phyloP scores from a whole-genome alignment of 108 stramenopile genomes.

The Conticribra guillardii region DNA sequence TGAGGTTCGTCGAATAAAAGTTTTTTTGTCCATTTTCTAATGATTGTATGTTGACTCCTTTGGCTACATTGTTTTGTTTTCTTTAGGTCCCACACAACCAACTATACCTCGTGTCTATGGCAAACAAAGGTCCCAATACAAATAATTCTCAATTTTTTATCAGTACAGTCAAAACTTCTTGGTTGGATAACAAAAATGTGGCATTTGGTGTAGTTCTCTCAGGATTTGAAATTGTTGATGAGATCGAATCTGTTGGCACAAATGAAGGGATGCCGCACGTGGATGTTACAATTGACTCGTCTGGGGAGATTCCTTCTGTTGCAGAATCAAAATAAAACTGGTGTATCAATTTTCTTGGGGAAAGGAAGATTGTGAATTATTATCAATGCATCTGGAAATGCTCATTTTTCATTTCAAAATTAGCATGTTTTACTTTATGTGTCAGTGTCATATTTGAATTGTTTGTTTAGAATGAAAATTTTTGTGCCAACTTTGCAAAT shows the following conservation, averaged over 20 bases:
- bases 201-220: constrained; percentile 83
- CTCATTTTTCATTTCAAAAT: no score
- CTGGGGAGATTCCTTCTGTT: constrained; percentile 72
- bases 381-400: no score
- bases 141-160: constrained; percentile 86
- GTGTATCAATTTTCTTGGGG: no score
- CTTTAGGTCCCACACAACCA: constrained; percentile 92
- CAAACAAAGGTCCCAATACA: constrained; percentile 79
- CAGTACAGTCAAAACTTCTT: constrained; percentile 91
- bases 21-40: constrained; percentile 33
- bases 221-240: constrained; percentile 66
- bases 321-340: no score
- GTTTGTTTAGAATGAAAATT: no score
- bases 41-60: constrained; percentile 8
- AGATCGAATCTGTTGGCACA: constrained; percentile 76
- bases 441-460: no score
- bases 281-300: constrained; percentile 76
- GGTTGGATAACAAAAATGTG: constrained; percentile 85
- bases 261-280: constrained; percentile 61
- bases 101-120: constrained; percentile 83
- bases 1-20: constrained; percentile 24
- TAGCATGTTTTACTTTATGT: no score
- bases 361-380: no score
- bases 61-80: background rate
- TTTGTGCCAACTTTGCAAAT: no score